Evolutionary conservation across 2,329 filamentous ascomycete genomes (phyloP).

Genomic region (Aspergillus pseudoterreus): DNA sequence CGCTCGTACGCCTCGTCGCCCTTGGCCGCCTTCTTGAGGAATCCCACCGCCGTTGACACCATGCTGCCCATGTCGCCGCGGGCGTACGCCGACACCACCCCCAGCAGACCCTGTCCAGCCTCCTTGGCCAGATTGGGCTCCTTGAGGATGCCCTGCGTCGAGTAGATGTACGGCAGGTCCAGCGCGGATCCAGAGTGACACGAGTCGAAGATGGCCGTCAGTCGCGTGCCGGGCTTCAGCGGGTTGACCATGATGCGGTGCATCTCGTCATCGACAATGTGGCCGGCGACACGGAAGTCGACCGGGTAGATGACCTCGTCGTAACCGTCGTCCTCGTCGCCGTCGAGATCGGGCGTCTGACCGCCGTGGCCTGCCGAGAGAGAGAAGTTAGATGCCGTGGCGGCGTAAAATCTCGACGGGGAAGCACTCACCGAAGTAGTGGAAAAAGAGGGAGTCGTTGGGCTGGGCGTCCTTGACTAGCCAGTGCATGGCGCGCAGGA

Average conservation of each 20-base stretch:
- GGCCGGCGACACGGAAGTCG: constrained; percentile 65
- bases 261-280: constrained; percentile 76
- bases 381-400: not conserved
- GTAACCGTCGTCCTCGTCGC: constrained; percentile 73
- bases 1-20: constrained; percentile 77
- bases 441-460: constrained; percentile 95
- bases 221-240: constrained; percentile 75
- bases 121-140: constrained; percentile 66
- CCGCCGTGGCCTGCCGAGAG: constrained; percentile 62
- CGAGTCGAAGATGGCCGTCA: constrained; percentile 67
- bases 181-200: constrained; percentile 66
- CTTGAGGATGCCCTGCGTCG: constrained; percentile 64
- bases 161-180: constrained; percentile 65
- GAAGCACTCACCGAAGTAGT: constrained; percentile 75
- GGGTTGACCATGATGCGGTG: constrained; percentile 73
- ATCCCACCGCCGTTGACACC: constrained; percentile 71
- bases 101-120: constrained; percentile 61
- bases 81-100: constrained; percentile 72
- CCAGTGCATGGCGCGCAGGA: constrained; percentile 96
- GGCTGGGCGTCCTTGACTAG: constrained; percentile 87
- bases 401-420: not conserved
- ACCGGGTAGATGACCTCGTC: constrained; percentile 79
- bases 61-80: constrained; percentile 80
- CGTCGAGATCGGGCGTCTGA: constrained; percentile 68
- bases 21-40: constrained; percentile 81